Conservation (phyloP, 768 basidiomycete genomes). For the Tylopilus sp. region DNA sequence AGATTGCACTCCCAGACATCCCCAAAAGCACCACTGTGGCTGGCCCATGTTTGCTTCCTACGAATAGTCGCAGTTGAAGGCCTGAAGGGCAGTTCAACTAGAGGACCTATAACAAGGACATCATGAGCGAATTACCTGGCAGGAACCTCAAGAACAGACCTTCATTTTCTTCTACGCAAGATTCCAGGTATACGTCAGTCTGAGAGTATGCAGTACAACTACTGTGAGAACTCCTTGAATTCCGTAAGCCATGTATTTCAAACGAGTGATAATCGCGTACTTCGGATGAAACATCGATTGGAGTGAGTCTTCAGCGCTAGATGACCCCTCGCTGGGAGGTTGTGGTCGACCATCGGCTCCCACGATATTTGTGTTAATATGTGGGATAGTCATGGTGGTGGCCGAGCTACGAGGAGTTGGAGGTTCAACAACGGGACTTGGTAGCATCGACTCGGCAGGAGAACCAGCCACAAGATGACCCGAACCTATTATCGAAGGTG, state of each 20-base stretch:
- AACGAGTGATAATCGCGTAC: neutral
- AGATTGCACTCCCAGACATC: slow-evolving; percentile 27
- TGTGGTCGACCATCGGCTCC: neutral
- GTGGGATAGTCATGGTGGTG: neutral
- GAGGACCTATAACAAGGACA: neutral
- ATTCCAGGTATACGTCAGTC: slow-evolving; percentile 1
- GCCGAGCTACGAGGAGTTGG: slow-evolving; percentile 3
- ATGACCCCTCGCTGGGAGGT: neutral
- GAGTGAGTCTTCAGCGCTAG: neutral
- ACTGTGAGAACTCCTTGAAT: slow-evolving; percentile 6
- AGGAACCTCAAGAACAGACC: neutral
- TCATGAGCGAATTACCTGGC: neutral
- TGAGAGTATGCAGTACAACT: slow-evolving; percentile 14
- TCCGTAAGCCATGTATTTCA: neutral
- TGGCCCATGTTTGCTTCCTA: slow-evolving; percentile 5
- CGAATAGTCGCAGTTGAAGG: neutral
- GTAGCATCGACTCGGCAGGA: slow-evolving; percentile 1
- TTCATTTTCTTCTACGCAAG: slow-evolving; percentile 5
- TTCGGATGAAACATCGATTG: slow-evolving; percentile 5
- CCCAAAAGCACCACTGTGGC: slow-evolving; percentile 13
- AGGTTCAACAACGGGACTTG: slow-evolving; percentile 9
- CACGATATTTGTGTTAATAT: neutral
- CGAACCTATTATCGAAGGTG: neutral
- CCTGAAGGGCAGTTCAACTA: slow-evolving; percentile 6
- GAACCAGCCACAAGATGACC: slow-evolving; percentile 12